phyloP scores from a whole-genome alignment of 805 yeast genomes.

The Wickerhamomyces chambardii region DNA sequence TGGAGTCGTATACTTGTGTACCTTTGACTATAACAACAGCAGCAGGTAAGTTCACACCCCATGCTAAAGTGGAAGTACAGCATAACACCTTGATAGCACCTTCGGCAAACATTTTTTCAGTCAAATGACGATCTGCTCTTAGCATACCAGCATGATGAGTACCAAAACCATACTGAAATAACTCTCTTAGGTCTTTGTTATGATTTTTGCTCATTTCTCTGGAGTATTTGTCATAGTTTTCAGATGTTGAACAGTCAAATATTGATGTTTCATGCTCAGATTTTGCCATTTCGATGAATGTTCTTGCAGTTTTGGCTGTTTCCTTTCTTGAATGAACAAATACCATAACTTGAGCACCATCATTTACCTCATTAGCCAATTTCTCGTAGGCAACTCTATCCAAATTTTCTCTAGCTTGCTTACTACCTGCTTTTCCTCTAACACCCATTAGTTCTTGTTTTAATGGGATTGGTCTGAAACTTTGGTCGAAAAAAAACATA shows the following conservation, averaged over 20 bases:
- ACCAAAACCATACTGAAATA: conserved; percentile 79
- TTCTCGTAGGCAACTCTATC: conserved; percentile 76
- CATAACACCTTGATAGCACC: conserved; percentile 88
- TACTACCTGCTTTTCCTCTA: conserved; percentile 75
- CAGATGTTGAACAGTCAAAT: conserved; percentile 48
- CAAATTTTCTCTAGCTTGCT: conserved; percentile 55
- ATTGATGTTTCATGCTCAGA: conserved; percentile 43
- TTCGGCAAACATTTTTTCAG: conserved; percentile 76
- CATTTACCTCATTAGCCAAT: conserved; percentile 50
- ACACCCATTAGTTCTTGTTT: conserved; percentile 86
- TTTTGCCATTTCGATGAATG: conserved; percentile 60
- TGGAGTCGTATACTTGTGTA: conserved; percentile 90
- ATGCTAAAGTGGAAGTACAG: conserved; percentile 96
- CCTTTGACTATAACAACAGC: conserved; percentile 96
- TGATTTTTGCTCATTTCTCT: conserved; percentile 66
- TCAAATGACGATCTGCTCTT: conserved; percentile 79
- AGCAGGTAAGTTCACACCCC: conserved; percentile 99
- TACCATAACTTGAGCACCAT: conserved; percentile 89
- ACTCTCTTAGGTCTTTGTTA: conserved; percentile 72
- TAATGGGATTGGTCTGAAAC: conserved; percentile 90
- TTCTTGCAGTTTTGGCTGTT: conserved; percentile 74
- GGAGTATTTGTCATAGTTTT: conserved; percentile 32
- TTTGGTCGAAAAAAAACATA: conserved; percentile 88
- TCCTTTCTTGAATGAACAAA: conserved; percentile 96
- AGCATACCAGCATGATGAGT: conserved; percentile 97